Percentiles rank a stretch among this genome's conserved stretches.
Evolutionary conservation across 495 filamentous ascomycete species (phyloP).

Genomic region (Penicillium tannophilum): DNA sequence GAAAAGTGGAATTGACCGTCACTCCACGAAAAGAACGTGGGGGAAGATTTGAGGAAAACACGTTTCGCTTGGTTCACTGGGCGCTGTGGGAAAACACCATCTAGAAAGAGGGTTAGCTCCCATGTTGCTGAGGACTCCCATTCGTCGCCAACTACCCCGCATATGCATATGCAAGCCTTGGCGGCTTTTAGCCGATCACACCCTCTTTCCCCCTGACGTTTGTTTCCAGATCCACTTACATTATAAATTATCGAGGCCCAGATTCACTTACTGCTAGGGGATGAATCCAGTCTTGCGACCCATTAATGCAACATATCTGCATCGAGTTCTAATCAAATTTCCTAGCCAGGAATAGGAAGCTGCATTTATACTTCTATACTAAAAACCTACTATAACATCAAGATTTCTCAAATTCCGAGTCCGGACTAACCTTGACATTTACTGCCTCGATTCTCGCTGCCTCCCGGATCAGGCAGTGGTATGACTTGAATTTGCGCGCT

Average conservation of each 20-base stretch:
- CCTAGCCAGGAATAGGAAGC: no score
- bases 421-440: conserved; percentile 5
- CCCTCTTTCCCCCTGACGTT: no score
- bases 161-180: not conserved
- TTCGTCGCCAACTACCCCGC: not conserved
- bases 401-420: not conserved
- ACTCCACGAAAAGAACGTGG: not conserved
- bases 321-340: no score
- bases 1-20: not conserved
- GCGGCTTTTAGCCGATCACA: no score
- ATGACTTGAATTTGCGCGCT: conserved; percentile 34
- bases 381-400: no score
- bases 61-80: not conserved
- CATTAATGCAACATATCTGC: no score
- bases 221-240: no score
- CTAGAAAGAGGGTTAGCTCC: not conserved
- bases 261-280: no score
- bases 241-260: no score
- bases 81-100: not conserved
- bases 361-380: no score
- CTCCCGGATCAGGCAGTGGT: conserved; percentile 25
- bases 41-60: not conserved
- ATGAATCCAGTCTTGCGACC: no score
- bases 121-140: not conserved
- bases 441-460: conserved; percentile 18